Conservation (phyloP, 208 protist species). For the Herpetomonas samuelpessoai region DNA sequence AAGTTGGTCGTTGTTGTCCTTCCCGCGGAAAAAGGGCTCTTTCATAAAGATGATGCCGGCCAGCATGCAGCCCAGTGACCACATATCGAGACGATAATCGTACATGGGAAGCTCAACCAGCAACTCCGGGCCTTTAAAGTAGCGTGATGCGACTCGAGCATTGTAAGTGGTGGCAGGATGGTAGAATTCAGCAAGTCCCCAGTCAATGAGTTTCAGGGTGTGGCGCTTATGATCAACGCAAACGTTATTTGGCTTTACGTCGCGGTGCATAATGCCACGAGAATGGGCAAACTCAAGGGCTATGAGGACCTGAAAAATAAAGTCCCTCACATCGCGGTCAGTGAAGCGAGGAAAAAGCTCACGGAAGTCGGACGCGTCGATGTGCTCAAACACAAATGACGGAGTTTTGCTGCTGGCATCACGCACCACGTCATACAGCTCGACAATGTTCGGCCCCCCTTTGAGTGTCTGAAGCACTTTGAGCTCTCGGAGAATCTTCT, state of each 20-base stretch:
- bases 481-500: conserved; percentile 99
- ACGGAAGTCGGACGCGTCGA: conserved; percentile 98
- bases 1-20: conserved; percentile 99
- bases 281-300: conserved; percentile 97
- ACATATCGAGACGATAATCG: conserved; percentile 99
- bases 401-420: conserved; percentile 98
- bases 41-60: conserved; percentile 99
- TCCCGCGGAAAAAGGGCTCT: conserved; percentile 99
- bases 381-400: conserved; percentile 99
- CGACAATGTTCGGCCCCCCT: conserved; percentile 98
- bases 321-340: conserved; percentile 98
- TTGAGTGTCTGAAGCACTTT: conserved; percentile 99
- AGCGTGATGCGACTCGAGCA: conserved; percentile 98
- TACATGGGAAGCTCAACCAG: conserved; percentile 98
- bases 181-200: conserved; percentile 99
- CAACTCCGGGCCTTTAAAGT: conserved; percentile 99
- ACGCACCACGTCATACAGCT: conserved; percentile 98
- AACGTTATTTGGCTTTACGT: conserved; percentile 99
- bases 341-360: conserved; percentile 96
- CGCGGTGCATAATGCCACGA: conserved; percentile 99
- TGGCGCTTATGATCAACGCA: conserved; percentile 98
- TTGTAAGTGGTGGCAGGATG: conserved; percentile 98
- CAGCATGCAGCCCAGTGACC: conserved; percentile 99
- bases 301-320: conserved; percentile 97
- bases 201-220: conserved; percentile 98